Conservation (phyloP, 2,329 filamentous ascomycete genomes). For the Chrysoporthe austroafricana region DNA sequence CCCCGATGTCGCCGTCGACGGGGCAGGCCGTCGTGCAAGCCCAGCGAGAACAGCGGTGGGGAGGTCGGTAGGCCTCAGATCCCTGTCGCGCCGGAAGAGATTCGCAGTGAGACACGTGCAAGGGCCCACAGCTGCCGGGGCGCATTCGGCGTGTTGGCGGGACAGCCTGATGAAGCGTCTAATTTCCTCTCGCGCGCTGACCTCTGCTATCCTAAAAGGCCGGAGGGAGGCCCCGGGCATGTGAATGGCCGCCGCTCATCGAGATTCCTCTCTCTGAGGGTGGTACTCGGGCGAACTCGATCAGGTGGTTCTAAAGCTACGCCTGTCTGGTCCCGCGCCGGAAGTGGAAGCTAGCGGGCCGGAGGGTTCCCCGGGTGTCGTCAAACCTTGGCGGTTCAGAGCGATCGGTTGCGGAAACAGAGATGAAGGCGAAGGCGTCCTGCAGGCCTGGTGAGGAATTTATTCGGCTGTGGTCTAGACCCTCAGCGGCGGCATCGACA, state of each 20-base stretch:
- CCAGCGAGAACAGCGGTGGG: slow-evolving; percentile 18
- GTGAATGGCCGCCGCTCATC: background rate
- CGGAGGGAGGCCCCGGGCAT: background rate
- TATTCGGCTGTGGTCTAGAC: background rate
- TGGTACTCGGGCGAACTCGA: background rate
- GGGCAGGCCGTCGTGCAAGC: background rate
- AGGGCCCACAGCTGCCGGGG: slow-evolving; percentile 4
- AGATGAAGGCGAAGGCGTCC: background rate
- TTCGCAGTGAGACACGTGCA: background rate
- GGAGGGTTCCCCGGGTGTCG: slow-evolving; percentile 5
- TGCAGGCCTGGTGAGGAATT: background rate
- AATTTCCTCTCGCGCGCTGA: background rate
- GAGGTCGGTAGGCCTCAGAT: slow-evolving; percentile 12
- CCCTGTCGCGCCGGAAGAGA: slow-evolving; percentile 15
- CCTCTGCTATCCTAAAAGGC: background rate
- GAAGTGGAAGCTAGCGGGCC: slow-evolving; percentile 6
- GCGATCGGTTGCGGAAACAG: background rate
- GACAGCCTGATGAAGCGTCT: background rate
- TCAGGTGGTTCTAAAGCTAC: background rate
- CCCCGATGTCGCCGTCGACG: slow-evolving; percentile 24
- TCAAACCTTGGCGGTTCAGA: background rate
- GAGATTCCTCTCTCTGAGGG: background rate
- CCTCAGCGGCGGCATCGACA: background rate
- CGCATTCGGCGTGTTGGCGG: slow-evolving; percentile 7
- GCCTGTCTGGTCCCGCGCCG: slow-evolving; percentile 6